Percentiles rank a stretch among this genome's conserved stretches.
phyloP scores from a whole-genome alignment of 306 rosid species.

The Cucumis cinereus region DNA sequence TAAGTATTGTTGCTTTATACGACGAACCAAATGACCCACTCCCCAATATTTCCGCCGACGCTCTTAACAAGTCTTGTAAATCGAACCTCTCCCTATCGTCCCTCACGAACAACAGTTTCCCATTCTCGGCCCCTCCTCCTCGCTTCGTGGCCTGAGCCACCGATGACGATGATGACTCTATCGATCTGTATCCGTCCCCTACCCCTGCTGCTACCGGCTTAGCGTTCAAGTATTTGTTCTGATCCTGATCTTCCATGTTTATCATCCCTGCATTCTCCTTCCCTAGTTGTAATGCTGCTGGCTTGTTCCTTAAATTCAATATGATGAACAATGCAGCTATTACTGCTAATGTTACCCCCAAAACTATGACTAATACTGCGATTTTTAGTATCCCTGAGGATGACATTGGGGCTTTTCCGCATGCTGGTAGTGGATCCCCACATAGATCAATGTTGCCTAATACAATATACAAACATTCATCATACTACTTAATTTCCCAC shows the following conservation, averaged over 20 bases:
- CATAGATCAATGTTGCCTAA: slow-evolving; percentile 55
- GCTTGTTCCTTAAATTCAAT: slow-evolving; percentile 10
- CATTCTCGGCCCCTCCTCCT: slow-evolving; percentile 24
- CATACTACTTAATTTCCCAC: too few relatives aligned
- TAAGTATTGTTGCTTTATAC: slow-evolving; percentile 49
- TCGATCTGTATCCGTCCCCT: background rate
- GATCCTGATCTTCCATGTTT: background rate
- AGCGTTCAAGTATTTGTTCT: slow-evolving; percentile 1
- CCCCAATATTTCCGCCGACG: slow-evolving; percentile 84
- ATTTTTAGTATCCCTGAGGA: slow-evolving; percentile 14
- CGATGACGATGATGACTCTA: background rate
- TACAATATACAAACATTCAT: background rate
- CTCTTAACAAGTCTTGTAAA: slow-evolving; percentile 55
- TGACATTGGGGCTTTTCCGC: slow-evolving; percentile 6
- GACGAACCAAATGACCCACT: slow-evolving; percentile 86
- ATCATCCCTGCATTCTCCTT: background rate
- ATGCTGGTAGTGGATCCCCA: slow-evolving; percentile 45
- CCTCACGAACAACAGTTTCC: slow-evolving; percentile 47
- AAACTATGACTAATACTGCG: slow-evolving; percentile 14
- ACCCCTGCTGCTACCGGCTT: background rate
- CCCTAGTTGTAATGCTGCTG: background rate
- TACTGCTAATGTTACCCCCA: slow-evolving; percentile 21
- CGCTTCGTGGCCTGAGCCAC: slow-evolving; percentile 6
- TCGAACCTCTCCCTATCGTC: slow-evolving; percentile 42
- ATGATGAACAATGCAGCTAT: slow-evolving; percentile 19